Evolutionary conservation across 306 rosid genomes (phyloP), one percentile per base, ranked within the genome.

Genomic region (Fragaria ananassa): DNA sequence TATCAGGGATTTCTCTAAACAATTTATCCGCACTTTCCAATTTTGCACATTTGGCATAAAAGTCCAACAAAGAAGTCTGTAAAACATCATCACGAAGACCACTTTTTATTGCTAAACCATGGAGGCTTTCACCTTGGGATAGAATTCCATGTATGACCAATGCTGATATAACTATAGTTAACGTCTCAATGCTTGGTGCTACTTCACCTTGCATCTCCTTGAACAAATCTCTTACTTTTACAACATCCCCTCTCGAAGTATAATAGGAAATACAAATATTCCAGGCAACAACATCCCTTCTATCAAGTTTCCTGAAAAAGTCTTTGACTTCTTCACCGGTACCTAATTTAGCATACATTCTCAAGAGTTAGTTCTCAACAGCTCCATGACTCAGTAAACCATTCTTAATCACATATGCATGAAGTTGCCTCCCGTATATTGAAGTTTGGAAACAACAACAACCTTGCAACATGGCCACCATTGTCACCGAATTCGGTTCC

Each of bases 51-150:
- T 81, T 85, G 2, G 91, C 82, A 45, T 89, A 81, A 72, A 86
- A 81, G 74, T 87, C 91, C 56, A 85, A 78, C 76, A 89, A 86
- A 75, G 84, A 79, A 72, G 81, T 83, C 15, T 72, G 82, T 83
- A 87, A 78, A 70, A 89, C 35, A 62, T 83, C 83, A 44, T 89
- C 91, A 29, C 29, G 71, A n/a, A 79, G 68, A 44, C 93, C 93
- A n/a, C 81, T 72, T 81, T 87, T 87, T 23, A 75, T 75, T 21
- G 79, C 69, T 71, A 83, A 35, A 58, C 86, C 73, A 71, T 89
- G 88, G 54, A 85, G 3, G 46, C 67, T 66, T 81, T 87, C 81
- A 42, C 91, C 88, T 77, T 75, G 71, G 70, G 31, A 81, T 73
- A 83, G 78, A 83, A 79, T 63, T 35, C 83, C 79, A 47, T 25